These are phyloP conservation scores for Entomophthora muscae DNA, from an alignment of 371 early-diverging fungal genomes.

Conservation along the genomic window DNA sequence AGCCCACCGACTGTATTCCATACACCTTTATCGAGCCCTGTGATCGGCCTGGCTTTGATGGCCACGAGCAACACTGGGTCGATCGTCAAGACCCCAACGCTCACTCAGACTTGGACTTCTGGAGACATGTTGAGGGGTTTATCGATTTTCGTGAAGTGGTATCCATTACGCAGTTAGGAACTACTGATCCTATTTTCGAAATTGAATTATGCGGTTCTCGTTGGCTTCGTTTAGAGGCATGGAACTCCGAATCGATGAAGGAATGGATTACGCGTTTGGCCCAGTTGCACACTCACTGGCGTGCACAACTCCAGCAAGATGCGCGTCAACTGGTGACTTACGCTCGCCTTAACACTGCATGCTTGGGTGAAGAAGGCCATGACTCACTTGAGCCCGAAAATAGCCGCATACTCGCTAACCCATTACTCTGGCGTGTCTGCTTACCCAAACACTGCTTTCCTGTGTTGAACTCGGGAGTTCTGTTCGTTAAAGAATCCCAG, in stretches of 20 bases:
- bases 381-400: background rate
- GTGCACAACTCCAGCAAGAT: background rate
- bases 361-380: background rate
- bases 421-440: background rate
- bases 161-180: background rate
- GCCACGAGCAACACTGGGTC: background rate
- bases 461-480: background rate
- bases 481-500: background rate
- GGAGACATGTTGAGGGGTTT: conserved; percentile 5
- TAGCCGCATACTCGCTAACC: background rate
- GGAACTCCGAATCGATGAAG: background rate
- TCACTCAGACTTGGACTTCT: background rate
- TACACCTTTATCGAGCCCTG: background rate
- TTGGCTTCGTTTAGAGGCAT: conserved; percentile 5
- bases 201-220: background rate
- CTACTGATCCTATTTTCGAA: background rate
- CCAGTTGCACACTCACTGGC: background rate
- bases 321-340: background rate
- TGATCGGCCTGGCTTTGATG: background rate
- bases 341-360: background rate
- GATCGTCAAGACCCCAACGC: background rate
- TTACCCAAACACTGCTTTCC: background rate
- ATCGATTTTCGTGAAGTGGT: conserved; percentile 3
- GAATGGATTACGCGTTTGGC: background rate
- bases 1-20: background rate